A percentile compares a stretch with the other conserved stretches of the same genome.
phyloP scores from a whole-genome alignment of 345 rosid species.

The Salix dunnii region DNA sequence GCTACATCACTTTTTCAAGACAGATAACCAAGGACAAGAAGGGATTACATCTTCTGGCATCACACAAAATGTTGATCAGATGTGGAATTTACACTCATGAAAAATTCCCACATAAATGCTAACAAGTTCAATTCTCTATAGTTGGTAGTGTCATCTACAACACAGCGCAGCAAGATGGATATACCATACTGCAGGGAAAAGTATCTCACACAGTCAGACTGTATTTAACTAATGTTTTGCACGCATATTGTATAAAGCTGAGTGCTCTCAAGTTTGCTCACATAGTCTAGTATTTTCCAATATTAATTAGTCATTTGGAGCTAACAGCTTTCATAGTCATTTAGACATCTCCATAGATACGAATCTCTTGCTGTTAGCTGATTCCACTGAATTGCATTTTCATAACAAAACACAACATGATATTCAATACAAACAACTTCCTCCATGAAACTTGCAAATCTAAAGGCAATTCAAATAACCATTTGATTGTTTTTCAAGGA shows the following conservation, averaged over 20 bases:
- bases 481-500: not conserved
- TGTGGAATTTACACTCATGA: not conserved
- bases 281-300: too few species aligned
- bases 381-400: not conserved
- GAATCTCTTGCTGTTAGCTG: not conserved
- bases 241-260: too few species aligned
- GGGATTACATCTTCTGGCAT: not conserved
- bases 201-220: not conserved
- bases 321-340: not conserved
- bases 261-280: too few species aligned
- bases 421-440: not conserved
- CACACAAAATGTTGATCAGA: not conserved
- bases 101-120: not conserved
- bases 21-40: not conserved
- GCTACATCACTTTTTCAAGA: not conserved
- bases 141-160: not conserved
- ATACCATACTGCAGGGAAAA: not conserved
- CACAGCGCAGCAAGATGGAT: not conserved
- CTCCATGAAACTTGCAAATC: not conserved
- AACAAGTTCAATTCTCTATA: not conserved
- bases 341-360: not conserved
- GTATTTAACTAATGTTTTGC: not conserved
- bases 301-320: not conserved
- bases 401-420: not conserved
- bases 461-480: not conserved